Percentiles rank a stretch among this genome's conserved stretches.
Conservation (phyloP, 148 eudicot genomes). For the Pharnaceum exiguum region DNA sequence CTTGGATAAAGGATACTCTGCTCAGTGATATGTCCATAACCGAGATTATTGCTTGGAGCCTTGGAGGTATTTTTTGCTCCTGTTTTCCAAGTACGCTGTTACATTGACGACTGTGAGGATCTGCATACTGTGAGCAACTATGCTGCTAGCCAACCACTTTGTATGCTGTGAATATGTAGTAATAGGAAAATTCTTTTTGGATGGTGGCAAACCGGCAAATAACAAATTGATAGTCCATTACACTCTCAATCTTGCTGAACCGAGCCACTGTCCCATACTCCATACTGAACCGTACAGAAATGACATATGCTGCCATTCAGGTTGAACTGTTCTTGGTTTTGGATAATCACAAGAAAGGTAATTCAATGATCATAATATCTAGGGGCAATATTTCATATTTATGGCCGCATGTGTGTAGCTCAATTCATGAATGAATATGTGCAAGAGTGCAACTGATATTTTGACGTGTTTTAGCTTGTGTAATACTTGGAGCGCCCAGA, state of each 20-base stretch:
- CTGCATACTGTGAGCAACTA: background rate
- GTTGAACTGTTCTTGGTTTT: slow-evolving; percentile 1
- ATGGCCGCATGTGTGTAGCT: too few species aligned
- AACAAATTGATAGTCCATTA: background rate
- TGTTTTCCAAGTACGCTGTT: background rate
- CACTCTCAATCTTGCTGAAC: background rate
- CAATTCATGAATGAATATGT: too few species aligned
- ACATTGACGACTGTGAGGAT: background rate
- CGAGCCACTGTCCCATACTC: background rate
- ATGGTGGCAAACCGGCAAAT: background rate
- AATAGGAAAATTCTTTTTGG: background rate
- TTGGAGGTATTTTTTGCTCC: slow-evolving; percentile 12
- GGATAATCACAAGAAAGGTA: background rate
- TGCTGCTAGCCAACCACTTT: background rate
- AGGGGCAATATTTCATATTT: background rate
- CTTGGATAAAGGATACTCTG: background rate
- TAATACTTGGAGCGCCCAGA: too few species aligned
- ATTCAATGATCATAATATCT: background rate
- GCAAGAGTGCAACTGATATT: too few species aligned
- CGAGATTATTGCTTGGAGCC: slow-evolving; percentile 2
- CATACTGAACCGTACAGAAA: too few species aligned
- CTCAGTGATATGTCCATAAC: background rate
- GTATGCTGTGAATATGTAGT: background rate
- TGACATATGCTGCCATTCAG: background rate
- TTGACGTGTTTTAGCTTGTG: too few species aligned